phyloP scores from a whole-genome alignment of 176 grass and related monocot species.

The Carex scoparia region DNA sequence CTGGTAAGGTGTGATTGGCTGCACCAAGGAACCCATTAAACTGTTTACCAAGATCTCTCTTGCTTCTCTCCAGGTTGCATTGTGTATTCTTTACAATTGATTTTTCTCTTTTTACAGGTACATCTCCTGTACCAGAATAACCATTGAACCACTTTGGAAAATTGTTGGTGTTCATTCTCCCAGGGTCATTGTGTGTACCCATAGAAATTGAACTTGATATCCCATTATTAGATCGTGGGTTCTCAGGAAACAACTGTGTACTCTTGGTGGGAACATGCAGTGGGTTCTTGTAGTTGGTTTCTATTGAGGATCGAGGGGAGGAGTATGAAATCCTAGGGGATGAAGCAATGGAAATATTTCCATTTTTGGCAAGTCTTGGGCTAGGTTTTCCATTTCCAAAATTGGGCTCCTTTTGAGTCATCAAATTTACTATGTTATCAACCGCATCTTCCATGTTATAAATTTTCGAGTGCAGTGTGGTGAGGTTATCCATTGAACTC shows the following conservation, averaged over 20 bases:
- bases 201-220: constrained; percentile 28
- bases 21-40: constrained; percentile 19
- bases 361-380: constrained; percentile 47
- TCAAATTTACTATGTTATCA: constrained; percentile 51
- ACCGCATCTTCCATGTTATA: constrained; percentile 71
- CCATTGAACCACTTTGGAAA: neutral
- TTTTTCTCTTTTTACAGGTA: neutral
- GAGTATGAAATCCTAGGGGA: constrained; percentile 60
- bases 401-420: constrained; percentile 61
- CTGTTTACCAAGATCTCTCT: constrained; percentile 19
- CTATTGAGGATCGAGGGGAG: constrained; percentile 51
- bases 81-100: constrained; percentile 9
- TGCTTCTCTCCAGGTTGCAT: neutral
- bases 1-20: neutral
- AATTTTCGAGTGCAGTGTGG: constrained; percentile 66
- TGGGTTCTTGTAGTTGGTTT: constrained; percentile 50
- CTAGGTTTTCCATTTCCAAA: constrained; percentile 30
- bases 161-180: neutral
- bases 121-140: constrained; percentile 13
- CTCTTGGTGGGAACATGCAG: constrained; percentile 46
- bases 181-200: constrained; percentile 13
- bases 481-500: constrained; percentile 62
- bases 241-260: constrained; percentile 47
- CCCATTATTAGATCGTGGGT: constrained; percentile 33
- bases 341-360: constrained; percentile 62